Evolutionary conservation across 176 grass and related monocot genomes (phyloP), one percentile per base, ranked within the genome.

Genomic region (Bonia amplexicaulis): DNA sequence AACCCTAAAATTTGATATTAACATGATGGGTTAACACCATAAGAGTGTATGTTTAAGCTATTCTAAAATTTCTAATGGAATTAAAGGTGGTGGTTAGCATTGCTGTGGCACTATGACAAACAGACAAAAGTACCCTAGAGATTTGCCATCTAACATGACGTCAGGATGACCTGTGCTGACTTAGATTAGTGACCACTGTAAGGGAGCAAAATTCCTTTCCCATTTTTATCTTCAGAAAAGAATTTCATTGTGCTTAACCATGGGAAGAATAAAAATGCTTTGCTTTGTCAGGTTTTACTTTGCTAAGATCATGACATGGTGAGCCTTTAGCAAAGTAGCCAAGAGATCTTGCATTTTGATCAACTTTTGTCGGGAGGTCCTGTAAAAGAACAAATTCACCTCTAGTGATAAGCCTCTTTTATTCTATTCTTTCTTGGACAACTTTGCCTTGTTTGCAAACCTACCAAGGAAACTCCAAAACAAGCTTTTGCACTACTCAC

Each of bases 91-190:
- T 64, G 54, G 26, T 71, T 23, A 63, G 13, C 63, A 23, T 51
- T 55, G 35, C 1, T 44, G 45, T 57, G 62, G 47, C 74, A 70
- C 69, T 42, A 87, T 51, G 55, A 16, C 31, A 80, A 52, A 72
- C 16, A 53, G 26, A 70, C 39, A 84, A 84, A 84, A 53, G 7
- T 19, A 45, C 16, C 26, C 16, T 2, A 52, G 5, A 63, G n/a
- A 45, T 55, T 72, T 14, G 57, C 39, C 17, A 23, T 37, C 4
- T 74, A 60, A 27, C 4, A 89, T 89, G 70, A 49, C 27, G 49
- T 29, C 81, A 68, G 39, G 11, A 51, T 89, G 82, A 84, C 27
- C 20, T 74, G 59, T 80, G 39, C 58, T 79, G 67, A 81, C 70
- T 74, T 81, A 33, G 35, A 52, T 46, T 39, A 69, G 19, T 85